A percentile compares a stretch with the other conserved stretches of the same genome.
Conservation (phyloP, 2,329 filamentous ascomycete genomes). For the Cladosporium sp. region DNA sequence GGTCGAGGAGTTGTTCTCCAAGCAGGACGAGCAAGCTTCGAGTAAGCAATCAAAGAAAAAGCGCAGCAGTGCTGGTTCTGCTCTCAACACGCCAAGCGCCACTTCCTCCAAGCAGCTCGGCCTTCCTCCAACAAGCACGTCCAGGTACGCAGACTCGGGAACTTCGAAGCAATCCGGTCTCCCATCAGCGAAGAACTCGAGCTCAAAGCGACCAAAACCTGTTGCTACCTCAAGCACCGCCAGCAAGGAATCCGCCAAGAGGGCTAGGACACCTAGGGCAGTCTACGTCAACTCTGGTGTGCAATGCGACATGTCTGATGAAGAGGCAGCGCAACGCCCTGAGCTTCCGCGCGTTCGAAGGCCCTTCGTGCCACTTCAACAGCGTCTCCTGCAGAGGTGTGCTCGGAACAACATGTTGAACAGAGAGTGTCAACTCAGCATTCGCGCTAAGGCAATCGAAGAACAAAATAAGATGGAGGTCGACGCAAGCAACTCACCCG, state of each 20-base stretch:
- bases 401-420: conserved; percentile 32
- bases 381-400: conserved; percentile 37
- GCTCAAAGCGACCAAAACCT: conserved; percentile 24
- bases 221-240: conserved; percentile 5
- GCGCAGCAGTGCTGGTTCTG: conserved; percentile 58
- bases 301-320: conserved; percentile 39
- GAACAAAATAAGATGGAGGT: conserved; percentile 49
- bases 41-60: conserved; percentile 54
- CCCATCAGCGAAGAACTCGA: conserved; percentile 23
- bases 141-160: conserved; percentile 32
- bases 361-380: conserved; percentile 33
- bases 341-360: conserved; percentile 23
- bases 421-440: conserved; percentile 2
- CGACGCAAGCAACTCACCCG: conserved; percentile 4
- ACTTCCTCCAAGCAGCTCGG: conserved; percentile 45
- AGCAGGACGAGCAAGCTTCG: conserved; percentile 59
- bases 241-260: conserved; percentile 5
- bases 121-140: conserved; percentile 32
- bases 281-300: conserved; percentile 31
- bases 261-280: conserved; percentile 29
- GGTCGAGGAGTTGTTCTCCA: conserved; percentile 62
- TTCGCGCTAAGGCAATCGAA: conserved; percentile 29
- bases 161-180: conserved; percentile 29
- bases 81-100: conserved; percentile 52
- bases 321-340: conserved; percentile 27